Evolutionary conservation across 345 rosid species (phyloP).

Genomic region (Citrus inodora): DNA sequence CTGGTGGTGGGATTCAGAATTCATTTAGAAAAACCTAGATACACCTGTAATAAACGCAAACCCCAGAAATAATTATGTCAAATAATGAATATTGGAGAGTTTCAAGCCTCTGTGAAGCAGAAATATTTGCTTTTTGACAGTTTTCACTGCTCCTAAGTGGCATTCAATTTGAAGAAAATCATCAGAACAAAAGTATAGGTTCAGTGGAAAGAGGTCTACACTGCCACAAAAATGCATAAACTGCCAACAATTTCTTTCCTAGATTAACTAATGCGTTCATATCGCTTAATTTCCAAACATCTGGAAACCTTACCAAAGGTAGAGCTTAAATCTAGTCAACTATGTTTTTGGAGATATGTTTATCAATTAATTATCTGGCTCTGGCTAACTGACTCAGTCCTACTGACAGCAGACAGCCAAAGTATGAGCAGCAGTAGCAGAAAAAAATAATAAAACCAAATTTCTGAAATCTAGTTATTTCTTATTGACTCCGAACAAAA

Average conservation of each 20-base stretch:
- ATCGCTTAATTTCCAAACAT: not conserved
- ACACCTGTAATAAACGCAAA: not conserved
- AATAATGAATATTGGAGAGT: not conserved
- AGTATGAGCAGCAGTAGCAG: not conserved
- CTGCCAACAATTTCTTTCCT: not conserved
- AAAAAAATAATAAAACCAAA: not conserved
- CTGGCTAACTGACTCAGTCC: not conserved
- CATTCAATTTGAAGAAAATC: not conserved
- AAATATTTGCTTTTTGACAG: not conserved
- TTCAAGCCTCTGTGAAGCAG: not conserved
- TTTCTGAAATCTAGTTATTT: not conserved
- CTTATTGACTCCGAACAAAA: not conserved
- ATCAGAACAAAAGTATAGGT: not conserved
- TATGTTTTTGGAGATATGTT: not conserved
- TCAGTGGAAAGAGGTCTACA: not conserved
- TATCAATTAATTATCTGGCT: not conserved
- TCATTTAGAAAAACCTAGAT: not conserved
- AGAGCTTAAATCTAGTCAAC: not conserved
- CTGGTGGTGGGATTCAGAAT: not conserved
- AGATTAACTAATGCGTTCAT: not conserved
- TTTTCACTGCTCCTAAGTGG: not conserved
- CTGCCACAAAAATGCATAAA: conserved; percentile 1
- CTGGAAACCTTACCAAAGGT: not conserved
- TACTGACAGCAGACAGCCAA: not conserved
- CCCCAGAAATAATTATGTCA: not conserved